These are phyloP conservation scores for Ceratocystis smalleyi DNA, from an alignment of 2,329 filamentous ascomycete genomes.

Conservation along the genomic window DNA sequence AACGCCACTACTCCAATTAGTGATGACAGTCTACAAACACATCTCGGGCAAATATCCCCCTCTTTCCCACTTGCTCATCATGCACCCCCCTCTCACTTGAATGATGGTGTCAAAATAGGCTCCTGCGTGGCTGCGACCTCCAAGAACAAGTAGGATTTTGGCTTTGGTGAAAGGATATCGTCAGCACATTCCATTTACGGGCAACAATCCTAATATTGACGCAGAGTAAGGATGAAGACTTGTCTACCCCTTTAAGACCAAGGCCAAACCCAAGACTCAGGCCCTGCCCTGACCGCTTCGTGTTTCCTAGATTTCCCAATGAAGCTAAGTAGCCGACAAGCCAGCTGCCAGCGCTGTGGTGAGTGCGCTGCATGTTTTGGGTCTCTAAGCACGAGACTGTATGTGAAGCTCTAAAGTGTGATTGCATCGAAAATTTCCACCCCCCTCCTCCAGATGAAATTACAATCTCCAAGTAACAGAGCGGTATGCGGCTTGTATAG, in stretches of 20 bases:
- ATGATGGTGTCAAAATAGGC: background rate
- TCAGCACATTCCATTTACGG: constrained; percentile 12
- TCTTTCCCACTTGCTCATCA: background rate
- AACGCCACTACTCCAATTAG: too few relatives aligned
- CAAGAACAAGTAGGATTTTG: background rate
- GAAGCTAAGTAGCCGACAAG: background rate
- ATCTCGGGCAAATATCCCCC: background rate
- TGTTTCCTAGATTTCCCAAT: background rate
- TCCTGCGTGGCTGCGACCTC: background rate
- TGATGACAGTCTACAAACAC: too few relatives aligned
- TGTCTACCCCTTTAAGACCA: background rate
- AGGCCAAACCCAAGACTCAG: background rate
- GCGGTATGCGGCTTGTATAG: background rate
- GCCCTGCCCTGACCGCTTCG: constrained; percentile 1
- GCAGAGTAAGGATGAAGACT: background rate
- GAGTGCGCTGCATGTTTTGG: background rate
- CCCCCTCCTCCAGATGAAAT: background rate
- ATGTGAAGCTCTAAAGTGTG: background rate
- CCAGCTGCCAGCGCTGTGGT: background rate
- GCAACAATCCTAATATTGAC: constrained; percentile 12
- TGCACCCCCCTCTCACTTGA: background rate
- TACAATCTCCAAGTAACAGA: too few relatives aligned
- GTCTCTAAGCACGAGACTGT: background rate
- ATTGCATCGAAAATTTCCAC: background rate
- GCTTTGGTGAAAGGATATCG: background rate